Evolutionary conservation across 1,284 basidiomycete genomes (phyloP).

Genomic region (Ganoderma meredithae): DNA sequence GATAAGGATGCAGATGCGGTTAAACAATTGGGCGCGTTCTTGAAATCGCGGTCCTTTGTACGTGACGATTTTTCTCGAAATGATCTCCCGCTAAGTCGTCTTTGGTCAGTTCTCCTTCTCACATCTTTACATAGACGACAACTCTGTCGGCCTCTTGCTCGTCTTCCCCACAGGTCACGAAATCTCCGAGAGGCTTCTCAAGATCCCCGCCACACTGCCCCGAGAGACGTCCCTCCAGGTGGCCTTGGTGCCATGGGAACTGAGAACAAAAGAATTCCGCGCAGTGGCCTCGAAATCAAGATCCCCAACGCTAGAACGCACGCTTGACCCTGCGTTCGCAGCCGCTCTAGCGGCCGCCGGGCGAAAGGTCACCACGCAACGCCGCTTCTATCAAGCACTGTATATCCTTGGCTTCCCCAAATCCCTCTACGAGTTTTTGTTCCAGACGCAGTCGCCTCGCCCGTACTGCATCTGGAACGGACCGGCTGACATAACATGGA

Average conservation of each 20-base stretch:
- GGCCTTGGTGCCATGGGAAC: conserved; percentile 55
- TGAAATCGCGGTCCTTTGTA: conserved; percentile 44
- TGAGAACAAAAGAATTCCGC: conserved; percentile 41
- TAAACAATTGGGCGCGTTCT: conserved; percentile 51
- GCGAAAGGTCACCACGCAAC: conserved; percentile 30
- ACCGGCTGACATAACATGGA: conserved; percentile 34
- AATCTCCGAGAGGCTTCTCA: conserved; percentile 39
- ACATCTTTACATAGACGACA: conserved; percentile 53
- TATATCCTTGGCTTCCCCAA: conserved; percentile 55
- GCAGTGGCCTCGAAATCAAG: conserved; percentile 30
- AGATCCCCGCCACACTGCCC: conserved; percentile 26
- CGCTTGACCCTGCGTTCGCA: conserved; percentile 21
- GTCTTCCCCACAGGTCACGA: conserved; percentile 44
- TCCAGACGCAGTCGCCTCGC: conserved; percentile 33
- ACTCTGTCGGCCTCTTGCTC: conserved; percentile 50
- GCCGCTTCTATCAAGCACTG: conserved; percentile 50
- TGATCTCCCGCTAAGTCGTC: not conserved
- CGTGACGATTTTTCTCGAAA: conserved; percentile 22
- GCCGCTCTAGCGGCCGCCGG: conserved; percentile 15
- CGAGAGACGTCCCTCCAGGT: conserved; percentile 33
- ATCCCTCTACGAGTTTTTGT: conserved; percentile 51
- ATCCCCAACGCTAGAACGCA: not conserved
- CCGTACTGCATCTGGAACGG: conserved; percentile 51
- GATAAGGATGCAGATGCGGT: conserved; percentile 51
- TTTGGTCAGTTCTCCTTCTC: conserved; percentile 56